phyloP scores from a whole-genome alignment of 2,329 filamentous ascomycete species.

The Phyllosticta citribraziliensis region DNA sequence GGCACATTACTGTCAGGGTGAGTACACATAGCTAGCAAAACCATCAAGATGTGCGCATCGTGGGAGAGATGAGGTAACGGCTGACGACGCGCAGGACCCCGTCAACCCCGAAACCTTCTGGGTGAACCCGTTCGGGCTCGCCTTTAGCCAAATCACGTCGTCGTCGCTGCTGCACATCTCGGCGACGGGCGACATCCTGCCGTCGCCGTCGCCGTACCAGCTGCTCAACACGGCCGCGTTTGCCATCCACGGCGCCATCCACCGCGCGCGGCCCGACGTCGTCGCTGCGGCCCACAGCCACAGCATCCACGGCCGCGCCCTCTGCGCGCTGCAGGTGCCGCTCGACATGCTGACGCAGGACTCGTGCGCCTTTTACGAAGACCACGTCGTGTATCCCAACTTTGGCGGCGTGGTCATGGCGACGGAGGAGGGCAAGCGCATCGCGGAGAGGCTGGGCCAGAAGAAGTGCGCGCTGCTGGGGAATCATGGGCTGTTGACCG shows the following conservation, averaged over 20 bases:
- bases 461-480: conserved; percentile 45
- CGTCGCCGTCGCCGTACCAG: conserved; percentile 40
- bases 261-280: conserved; percentile 49
- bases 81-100: conserved; percentile 36
- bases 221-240: conserved; percentile 40
- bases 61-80: not conserved
- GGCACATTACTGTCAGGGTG: conserved; percentile 52
- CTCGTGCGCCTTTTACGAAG: conserved; percentile 45
- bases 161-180: conserved; percentile 61
- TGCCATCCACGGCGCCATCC: conserved; percentile 51
- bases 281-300: conserved; percentile 50
- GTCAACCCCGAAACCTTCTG: conserved; percentile 52
- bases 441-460: conserved; percentile 37
- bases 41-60: too few relatives aligned
- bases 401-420: conserved; percentile 46
- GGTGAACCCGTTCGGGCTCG: conserved; percentile 57
- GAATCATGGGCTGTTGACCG: conserved; percentile 45
- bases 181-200: conserved; percentile 51
- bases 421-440: conserved; percentile 43
- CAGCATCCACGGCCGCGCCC: conserved; percentile 50
- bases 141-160: conserved; percentile 52
- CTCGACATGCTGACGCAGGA: conserved; percentile 53
- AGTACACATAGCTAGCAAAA: conserved; percentile 3
- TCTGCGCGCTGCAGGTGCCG: conserved; percentile 50
- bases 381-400: conserved; percentile 42